Base-by-base conservation (phyloP, 2,329 filamentous ascomycete genomes). In the Ceratocystis variospora region DNA sequence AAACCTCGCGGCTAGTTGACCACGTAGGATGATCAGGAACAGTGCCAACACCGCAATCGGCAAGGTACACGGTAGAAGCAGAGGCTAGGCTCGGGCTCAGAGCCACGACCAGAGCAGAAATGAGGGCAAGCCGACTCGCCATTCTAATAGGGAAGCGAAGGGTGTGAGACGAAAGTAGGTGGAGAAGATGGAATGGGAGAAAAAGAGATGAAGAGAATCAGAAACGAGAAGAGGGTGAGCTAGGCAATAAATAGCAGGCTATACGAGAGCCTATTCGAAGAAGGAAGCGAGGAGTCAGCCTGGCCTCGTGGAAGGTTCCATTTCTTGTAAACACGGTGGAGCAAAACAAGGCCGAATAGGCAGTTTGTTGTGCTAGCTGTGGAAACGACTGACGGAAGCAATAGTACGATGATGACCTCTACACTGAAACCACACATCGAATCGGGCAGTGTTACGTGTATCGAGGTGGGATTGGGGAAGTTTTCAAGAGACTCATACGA, bases 1-100 rank as follows among this genome's bases (percentile, higher is more conserved):
- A 48, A 25, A 64, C 50, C 25, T 67, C 61, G 41, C 45, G 62
- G 62, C 22, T 59, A 8, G 22, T 57, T 25, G 50, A 61, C 63
- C 63, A 65, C n/a, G 19, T 61, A 4, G 66, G 61, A 17, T 61
- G 22, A 12, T 64, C 8, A 57, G 41, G 33, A 46, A 55, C 31
- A 41, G 57, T 53, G 19, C 64, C 64, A 31, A 65, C 57, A 28
- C 63, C 63, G 33, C 63, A 65, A 33, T 64, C 66, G 37, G 55
- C 48, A 46, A 67, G 62, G 25, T 61, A 64, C 17, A 67, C 8
- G 31, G 61, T 46, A 41, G 59, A 48, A 31, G 50, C 62, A 33
- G 41, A 33, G 45, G 37, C 48, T 7, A 48, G 41, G 8, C 31
- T 33, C 41, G 65, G 50, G 37, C 41, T 46, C n/a, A 48, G 37